These are phyloP conservation scores for Ophioceras dolichostomum DNA, from an alignment of 2,329 filamentous ascomycete genomes.

Conservation along the genomic window DNA sequence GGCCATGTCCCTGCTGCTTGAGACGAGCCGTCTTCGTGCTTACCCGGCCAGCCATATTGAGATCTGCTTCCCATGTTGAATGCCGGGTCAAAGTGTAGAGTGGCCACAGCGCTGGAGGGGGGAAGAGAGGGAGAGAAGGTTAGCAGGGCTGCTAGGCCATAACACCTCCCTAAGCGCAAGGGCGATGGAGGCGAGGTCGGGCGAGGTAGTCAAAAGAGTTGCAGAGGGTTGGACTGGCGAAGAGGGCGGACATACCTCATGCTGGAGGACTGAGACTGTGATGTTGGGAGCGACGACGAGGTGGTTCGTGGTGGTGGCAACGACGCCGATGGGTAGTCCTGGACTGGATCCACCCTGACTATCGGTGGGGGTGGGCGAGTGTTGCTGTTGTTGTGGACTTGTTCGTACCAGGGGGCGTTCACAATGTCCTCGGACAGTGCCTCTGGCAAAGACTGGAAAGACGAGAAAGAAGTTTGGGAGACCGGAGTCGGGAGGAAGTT, in stretches of 20 bases:
- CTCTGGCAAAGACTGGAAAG: slow-evolving; percentile 16
- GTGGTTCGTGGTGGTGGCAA: slow-evolving; percentile 8
- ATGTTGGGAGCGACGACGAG: slow-evolving; percentile 8
- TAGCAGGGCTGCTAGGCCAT: no score
- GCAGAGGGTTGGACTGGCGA: background rate
- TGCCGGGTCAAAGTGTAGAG: slow-evolving; percentile 35
- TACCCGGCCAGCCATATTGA: slow-evolving; percentile 38
- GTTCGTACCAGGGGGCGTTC: slow-evolving; percentile 18
- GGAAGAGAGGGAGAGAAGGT: no score
- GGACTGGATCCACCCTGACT: slow-evolving; percentile 19
- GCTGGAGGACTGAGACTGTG: slow-evolving; percentile 12
- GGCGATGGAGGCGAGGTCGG: no score
- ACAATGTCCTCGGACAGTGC: slow-evolving; percentile 14
- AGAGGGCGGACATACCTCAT: slow-evolving; percentile 17
- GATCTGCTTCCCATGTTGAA: slow-evolving; percentile 39
- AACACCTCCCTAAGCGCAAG: no score
- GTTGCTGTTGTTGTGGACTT: slow-evolving; percentile 3
- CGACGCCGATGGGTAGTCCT: no score
- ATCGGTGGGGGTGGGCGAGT: slow-evolving; percentile 14
- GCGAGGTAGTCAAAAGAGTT: no score
- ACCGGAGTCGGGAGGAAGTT: slow-evolving; percentile 11
- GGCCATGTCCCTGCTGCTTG: slow-evolving; percentile 1
- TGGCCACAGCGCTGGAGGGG: slow-evolving; percentile 30
- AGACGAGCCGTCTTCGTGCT: slow-evolving; percentile 4
- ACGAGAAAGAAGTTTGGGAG: slow-evolving; percentile 12